Percentiles rank a stretch among this genome's conserved stretches.
Evolutionary conservation across 139 green algal species (phyloP).

Genomic region (Tetradesmus obliquus): DNA sequence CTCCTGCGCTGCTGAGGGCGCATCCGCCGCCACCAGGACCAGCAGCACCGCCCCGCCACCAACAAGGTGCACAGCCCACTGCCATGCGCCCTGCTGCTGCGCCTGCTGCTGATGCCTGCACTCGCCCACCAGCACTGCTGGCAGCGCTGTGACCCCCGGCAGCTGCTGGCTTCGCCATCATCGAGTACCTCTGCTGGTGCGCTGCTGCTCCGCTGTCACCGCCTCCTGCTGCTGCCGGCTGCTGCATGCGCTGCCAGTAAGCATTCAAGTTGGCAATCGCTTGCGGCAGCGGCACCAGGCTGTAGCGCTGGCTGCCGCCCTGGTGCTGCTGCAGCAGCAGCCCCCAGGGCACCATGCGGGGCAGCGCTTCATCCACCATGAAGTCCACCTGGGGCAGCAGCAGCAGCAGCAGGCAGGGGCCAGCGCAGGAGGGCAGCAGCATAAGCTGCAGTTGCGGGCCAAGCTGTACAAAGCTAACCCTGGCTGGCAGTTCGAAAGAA

Average conservation of each 20-base stretch:
- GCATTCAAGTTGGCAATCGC: not conserved
- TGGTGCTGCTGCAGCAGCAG: not conserved
- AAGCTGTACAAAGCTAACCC: too few species aligned
- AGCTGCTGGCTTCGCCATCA: not conserved
- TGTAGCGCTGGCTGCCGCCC: not conserved
- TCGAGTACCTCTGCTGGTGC: not conserved
- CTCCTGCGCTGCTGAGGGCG: not conserved
- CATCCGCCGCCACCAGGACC: not conserved
- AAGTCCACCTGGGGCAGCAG: conserved; percentile 27
- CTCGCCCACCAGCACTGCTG: not conserved
- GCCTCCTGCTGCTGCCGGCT: conserved; percentile 3
- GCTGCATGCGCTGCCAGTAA: not conserved
- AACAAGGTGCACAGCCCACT: not conserved
- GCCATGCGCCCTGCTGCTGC: not conserved
- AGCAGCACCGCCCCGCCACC: not conserved
- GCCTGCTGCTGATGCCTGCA: not conserved
- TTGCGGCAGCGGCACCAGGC: not conserved
- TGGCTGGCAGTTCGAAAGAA: too few species aligned
- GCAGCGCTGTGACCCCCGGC: not conserved
- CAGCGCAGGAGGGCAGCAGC: conserved; percentile 13
- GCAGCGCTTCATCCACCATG: conserved; percentile 11
- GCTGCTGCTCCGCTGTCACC: not conserved
- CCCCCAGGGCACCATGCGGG: conserved; percentile 22
- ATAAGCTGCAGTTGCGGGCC: not conserved
- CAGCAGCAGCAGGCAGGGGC: not conserved